These are phyloP conservation scores for Cylindrodendrum hubeiense DNA, from an alignment of 2,329 filamentous ascomycete species.

Conservation along the genomic window DNA sequence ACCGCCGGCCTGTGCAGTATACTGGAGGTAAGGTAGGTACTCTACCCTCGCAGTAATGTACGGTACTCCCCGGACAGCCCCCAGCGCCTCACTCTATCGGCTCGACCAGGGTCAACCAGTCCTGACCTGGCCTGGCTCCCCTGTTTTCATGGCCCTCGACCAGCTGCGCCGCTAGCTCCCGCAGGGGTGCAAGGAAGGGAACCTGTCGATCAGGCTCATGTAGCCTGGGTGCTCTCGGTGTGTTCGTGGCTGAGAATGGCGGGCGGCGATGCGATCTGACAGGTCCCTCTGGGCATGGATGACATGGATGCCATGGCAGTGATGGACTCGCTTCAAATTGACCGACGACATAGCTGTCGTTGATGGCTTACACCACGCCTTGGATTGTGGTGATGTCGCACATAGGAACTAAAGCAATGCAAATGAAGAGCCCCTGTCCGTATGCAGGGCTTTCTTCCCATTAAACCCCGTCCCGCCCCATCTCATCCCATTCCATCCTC, in stretches of 20 bases:
- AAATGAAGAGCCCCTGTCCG: constrained; percentile 5
- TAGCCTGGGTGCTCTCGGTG: constrained; percentile 4
- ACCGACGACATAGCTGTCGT: background rate
- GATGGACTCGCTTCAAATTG: background rate
- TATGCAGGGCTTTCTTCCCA: background rate
- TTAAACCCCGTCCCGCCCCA: background rate
- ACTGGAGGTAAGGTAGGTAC: background rate
- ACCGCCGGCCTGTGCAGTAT: background rate
- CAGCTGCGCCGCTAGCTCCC: constrained; percentile 23
- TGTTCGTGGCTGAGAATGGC: constrained; percentile 6
- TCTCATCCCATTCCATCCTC: background rate
- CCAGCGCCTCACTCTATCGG: constrained; percentile 16
- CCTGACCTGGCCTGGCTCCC: background rate
- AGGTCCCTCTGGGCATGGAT: constrained; percentile 4
- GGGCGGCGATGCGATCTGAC: constrained; percentile 11
- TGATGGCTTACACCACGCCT: background rate
- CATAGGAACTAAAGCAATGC: background rate
- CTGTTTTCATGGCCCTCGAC: constrained; percentile 12
- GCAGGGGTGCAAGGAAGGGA: constrained; percentile 20
- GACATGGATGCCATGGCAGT: background rate
- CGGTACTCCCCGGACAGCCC: background rate
- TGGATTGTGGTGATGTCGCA: constrained; percentile 8
- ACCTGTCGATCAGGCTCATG: constrained; percentile 20
- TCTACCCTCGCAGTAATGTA: background rate
- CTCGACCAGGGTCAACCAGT: constrained; percentile 4